phyloP scores from a whole-genome alignment of 805 yeast genomes.

The Starmerella riodocensis region DNA sequence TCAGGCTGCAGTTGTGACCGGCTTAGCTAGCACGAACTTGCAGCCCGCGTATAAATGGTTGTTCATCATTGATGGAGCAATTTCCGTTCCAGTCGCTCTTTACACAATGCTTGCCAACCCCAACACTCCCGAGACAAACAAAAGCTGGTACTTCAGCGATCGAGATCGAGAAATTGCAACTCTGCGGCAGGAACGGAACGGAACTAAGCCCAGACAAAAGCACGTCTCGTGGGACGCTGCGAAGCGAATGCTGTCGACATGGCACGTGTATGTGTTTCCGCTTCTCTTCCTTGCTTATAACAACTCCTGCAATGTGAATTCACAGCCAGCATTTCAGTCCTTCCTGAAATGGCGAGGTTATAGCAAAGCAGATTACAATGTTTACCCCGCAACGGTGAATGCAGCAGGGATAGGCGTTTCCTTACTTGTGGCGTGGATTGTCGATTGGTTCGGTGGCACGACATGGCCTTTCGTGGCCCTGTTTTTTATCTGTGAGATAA shows the following conservation, averaged over 20 bases:
- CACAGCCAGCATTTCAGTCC: conserved; percentile 34
- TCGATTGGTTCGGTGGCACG: conserved; percentile 30
- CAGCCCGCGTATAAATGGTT: conserved; percentile 34
- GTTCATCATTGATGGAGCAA: conserved; percentile 36
- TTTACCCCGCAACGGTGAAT: conserved; percentile 31
- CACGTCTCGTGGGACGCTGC: conserved; percentile 30
- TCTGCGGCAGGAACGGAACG: conserved; percentile 29
- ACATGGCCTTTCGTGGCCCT: conserved; percentile 30
- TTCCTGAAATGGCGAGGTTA: conserved; percentile 35
- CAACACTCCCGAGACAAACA: conserved; percentile 35
- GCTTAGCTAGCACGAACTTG: conserved; percentile 23
- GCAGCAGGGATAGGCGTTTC: conserved; percentile 33
- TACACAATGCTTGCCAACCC: conserved; percentile 36
- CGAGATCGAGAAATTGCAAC: conserved; percentile 33
- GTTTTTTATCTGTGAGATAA: conserved; percentile 30
- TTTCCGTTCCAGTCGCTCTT: conserved; percentile 34
- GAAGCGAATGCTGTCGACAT: conserved; percentile 31
- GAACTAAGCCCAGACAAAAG: conserved; percentile 7
- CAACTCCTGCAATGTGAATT: conserved; percentile 28
- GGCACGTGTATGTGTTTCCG: conserved; percentile 39
- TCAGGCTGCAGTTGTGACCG: conserved; percentile 40
- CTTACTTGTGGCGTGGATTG: conserved; percentile 28
- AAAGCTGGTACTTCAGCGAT: conserved; percentile 33
- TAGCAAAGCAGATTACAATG: conserved; percentile 29
- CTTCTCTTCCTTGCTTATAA: conserved; percentile 30